Evolutionary conservation across 1,284 basidiomycete species (phyloP), one percentile per base, ranked within the genome.

Genomic region (Cystobasidium sp.): DNA sequence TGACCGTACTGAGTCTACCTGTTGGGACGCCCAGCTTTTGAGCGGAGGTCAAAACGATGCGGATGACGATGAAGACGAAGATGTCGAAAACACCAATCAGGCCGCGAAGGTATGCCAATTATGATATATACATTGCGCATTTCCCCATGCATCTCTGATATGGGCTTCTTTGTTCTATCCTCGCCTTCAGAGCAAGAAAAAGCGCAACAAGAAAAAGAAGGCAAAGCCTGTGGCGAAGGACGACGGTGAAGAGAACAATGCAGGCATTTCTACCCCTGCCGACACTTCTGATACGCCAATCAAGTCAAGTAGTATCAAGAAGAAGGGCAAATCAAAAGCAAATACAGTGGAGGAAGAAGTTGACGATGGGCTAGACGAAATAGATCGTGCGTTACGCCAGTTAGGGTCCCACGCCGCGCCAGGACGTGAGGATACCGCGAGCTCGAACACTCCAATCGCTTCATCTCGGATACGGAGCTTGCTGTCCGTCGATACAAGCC

Each of bases 321-420:
- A 80, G 44, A 75, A 75, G 49, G 74, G 67, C 63, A 78, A 76
- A 65, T 41, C 59, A 56, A 51, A 58, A 59, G 55, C 70, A 52
- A 39, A 41, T 39, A 72, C 75, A 51, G 75, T 76, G n/a, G 65
- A 72, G 7, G 51, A 43, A n/a, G 41, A 75, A 67, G 69, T 75
- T 53, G 77, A 86, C 85, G 82, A 89, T 86, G 80, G 86, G 83
- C 37, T 91, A 76, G 90, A 94, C 79, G 92, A 95, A 77, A 84
- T 96, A 39, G 93, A 95, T 80, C 86, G 87, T 72, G 93, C 89
- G 0, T 84, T 96, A 9, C 89, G 89, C 2, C 93, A 95, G 80
- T 85, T 97, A 24, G 90, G 90, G 4, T 78, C 89, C 71, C 90
- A 91, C 89, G 90, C 81, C 84, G n/a, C 0, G 41, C 39, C 62